These are phyloP conservation scores for Penicillium malachiteum DNA, from an alignment of 495 filamentous ascomycete species.

Conservation along the genomic window DNA sequence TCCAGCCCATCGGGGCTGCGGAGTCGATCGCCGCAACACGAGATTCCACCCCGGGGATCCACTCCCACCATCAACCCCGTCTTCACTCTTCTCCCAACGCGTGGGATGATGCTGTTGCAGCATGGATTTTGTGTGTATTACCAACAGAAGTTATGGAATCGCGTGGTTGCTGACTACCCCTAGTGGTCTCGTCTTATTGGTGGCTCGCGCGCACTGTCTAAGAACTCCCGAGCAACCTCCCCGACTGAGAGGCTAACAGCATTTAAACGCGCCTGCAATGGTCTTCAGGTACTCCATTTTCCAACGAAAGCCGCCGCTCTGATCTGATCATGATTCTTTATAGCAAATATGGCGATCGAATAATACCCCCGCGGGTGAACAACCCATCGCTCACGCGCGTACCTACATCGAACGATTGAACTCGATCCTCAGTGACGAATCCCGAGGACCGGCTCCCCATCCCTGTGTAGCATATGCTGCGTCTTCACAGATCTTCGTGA, in stretches of 20 bases:
- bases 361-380: conserved; percentile 50
- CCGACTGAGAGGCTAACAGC: conserved; percentile 83
- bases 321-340: conserved; percentile 8
- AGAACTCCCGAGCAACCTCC: conserved; percentile 65
- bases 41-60: conserved; percentile 23
- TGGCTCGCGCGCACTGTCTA: conserved; percentile 66
- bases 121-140: conserved; percentile 43
- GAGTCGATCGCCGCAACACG: conserved; percentile 22
- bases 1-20: neutral
- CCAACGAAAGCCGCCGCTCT: neutral
- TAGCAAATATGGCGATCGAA: conserved; percentile 80
- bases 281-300: conserved; percentile 64
- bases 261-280: conserved; percentile 85
- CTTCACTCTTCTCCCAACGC: conserved; percentile 14
- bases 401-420: conserved; percentile 66
- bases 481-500: conserved; percentile 80
- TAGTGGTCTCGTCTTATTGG: conserved; percentile 91
- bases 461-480: conserved; percentile 83
- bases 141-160: neutral
- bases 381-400: conserved; percentile 49
- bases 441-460: conserved; percentile 80
- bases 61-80: conserved; percentile 20
- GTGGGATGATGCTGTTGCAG: conserved; percentile 35
- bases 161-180: conserved; percentile 16
- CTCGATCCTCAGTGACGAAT: conserved; percentile 81